Conservation (phyloP, 352 stramenopile genomes). For the Globisporangium apiculatum region DNA sequence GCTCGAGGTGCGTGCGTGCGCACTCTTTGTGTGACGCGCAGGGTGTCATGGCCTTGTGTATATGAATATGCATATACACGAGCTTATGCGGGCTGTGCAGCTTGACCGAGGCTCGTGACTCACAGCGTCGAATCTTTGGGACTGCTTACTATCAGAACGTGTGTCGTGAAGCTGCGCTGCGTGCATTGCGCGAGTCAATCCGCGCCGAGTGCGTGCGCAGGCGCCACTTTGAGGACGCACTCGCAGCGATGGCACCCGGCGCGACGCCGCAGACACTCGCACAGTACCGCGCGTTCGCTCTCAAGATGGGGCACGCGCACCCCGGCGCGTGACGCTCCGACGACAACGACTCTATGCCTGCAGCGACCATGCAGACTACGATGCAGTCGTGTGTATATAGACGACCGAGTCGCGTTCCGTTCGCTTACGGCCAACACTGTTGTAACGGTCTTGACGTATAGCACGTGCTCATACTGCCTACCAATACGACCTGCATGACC, state of each 20-base stretch:
- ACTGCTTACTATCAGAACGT: conserved; percentile 48
- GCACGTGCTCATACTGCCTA: too few species aligned
- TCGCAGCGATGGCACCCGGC: conserved; percentile 41
- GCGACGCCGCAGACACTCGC: conserved; percentile 46
- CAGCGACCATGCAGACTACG: too few species aligned
- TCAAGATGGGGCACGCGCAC: conserved; percentile 29
- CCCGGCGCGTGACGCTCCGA: not conserved
- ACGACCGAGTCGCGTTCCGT: too few species aligned
- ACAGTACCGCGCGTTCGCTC: conserved; percentile 56
- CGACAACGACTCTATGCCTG: too few species aligned
- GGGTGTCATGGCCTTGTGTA: not conserved
- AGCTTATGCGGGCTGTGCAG: not conserved
- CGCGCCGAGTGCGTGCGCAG: conserved; percentile 37
- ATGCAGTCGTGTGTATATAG: too few species aligned
- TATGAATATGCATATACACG: not conserved
- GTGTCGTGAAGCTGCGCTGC: conserved; percentile 76
- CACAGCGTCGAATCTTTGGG: conserved; percentile 1
- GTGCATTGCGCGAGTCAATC: conserved; percentile 67
- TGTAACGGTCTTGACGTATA: too few species aligned
- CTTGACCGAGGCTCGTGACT: not conserved
- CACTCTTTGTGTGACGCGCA: too few species aligned
- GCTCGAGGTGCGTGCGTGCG: conserved; percentile 54
- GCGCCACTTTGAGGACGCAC: conserved; percentile 51
- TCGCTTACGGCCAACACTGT: too few species aligned
- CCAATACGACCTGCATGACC: too few species aligned